Percentiles rank a stretch among this genome's conserved stretches.
Conservation (phyloP, 441 rosid species). For the Croton laevigatus region DNA sequence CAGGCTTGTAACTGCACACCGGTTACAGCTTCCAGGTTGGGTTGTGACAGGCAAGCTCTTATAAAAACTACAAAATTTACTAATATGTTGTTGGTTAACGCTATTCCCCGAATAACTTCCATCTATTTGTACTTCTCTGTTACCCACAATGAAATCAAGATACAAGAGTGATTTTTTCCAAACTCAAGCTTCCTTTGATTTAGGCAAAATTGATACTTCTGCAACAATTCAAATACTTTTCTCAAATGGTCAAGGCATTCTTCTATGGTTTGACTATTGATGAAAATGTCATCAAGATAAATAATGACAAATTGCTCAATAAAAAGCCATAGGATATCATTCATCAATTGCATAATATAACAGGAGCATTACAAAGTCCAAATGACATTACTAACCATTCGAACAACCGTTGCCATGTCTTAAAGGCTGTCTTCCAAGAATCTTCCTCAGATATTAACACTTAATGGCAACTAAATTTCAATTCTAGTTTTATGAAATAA, state of each 20-base stretch:
- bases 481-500: not conserved
- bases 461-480: not conserved
- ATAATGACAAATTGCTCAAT: slow-evolving; percentile 3
- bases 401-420: not conserved
- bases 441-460: not conserved
- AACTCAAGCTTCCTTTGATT: not conserved
- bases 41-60: too few relatives aligned
- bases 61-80: not conserved
- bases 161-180: not conserved
- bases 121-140: too few relatives aligned
- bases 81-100: not conserved
- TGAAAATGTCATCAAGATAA: slow-evolving; percentile 6
- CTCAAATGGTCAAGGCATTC: not conserved
- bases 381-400: not conserved
- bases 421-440: not conserved
- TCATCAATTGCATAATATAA: not conserved
- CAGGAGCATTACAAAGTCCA: not conserved
- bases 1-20: too few relatives aligned
- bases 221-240: too few relatives aligned
- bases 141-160: not conserved
- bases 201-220: too few relatives aligned
- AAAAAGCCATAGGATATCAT: not conserved
- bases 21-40: too few relatives aligned
- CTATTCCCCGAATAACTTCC: not conserved
- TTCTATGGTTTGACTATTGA: not conserved